Evolutionary conservation across 2,329 filamentous ascomycete genomes (phyloP).

Genomic region (Macroventuria anomochaeta): DNA sequence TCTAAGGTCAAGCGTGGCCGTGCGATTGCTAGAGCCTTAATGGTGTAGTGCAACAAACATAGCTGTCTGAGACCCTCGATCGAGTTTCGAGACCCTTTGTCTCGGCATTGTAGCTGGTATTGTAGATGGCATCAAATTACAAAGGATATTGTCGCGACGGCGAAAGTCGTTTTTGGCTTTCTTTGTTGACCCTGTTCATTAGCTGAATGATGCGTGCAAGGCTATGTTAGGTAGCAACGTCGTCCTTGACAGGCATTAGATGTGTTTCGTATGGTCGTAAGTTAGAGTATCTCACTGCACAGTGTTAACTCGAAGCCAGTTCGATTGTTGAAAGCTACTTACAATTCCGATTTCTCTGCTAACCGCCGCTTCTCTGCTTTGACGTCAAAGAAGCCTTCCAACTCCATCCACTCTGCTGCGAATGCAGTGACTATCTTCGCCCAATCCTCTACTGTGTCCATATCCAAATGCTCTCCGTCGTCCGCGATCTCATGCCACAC

Average conservation of each 20-base stretch:
- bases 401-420: constrained; percentile 89
- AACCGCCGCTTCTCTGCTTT: constrained; percentile 24
- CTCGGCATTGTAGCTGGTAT: neutral
- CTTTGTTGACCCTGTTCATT: constrained; percentile 3
- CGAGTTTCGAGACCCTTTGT: constrained; percentile 1
- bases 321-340: constrained; percentile 33
- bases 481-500: constrained; percentile 91
- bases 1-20: too few species aligned
- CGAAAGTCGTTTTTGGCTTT: neutral
- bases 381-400: constrained; percentile 45
- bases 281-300: constrained; percentile 42
- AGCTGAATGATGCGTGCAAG: neutral
- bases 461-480: constrained; percentile 83
- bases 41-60: neutral
- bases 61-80: neutral
- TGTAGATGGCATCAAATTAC: neutral
- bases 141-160: neutral
- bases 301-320: constrained; percentile 28
- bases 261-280: constrained; percentile 6
- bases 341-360: constrained; percentile 45
- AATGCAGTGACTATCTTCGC: constrained; percentile 83
- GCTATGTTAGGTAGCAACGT: neutral
- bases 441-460: constrained; percentile 86
- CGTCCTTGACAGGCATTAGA: neutral
- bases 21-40: neutral